Conservation (phyloP, 176 grass and related monocot species). For the Saccharum spontaneum region DNA sequence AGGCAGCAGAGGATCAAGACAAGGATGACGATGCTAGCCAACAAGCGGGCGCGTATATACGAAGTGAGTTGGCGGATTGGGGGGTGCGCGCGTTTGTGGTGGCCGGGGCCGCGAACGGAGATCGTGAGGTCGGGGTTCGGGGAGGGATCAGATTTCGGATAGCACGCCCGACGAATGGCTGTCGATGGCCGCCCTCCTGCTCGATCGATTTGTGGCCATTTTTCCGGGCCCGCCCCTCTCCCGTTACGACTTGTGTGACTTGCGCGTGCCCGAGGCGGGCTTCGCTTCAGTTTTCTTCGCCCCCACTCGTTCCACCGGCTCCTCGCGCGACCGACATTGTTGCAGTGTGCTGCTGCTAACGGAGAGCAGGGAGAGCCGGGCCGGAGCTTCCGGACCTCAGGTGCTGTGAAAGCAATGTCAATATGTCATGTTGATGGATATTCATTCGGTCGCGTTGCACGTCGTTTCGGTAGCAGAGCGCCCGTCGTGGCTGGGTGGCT, state of each 20-base stretch:
- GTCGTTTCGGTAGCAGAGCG: neutral
- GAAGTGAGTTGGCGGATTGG: constrained; percentile 17
- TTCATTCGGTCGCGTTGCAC: too few relatives aligned
- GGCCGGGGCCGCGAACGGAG: neutral
- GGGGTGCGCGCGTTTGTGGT: constrained; percentile 29
- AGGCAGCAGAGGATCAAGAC: neutral
- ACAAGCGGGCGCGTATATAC: constrained; percentile 38
- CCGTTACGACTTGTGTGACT: neutral
- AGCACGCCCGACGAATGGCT: constrained; percentile 50
- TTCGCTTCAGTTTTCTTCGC: too few relatives aligned
- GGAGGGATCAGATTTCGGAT: constrained; percentile 60
- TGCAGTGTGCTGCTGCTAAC: too few relatives aligned
- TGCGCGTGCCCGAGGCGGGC: neutral
- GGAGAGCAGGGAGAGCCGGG: too few relatives aligned
- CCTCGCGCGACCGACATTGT: too few relatives aligned
- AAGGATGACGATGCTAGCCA: constrained; percentile 20
- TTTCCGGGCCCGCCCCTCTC: neutral
- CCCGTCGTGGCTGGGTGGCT: too few relatives aligned
- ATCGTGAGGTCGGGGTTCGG: constrained; percentile 50
- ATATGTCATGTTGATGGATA: too few relatives aligned
- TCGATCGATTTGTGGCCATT: neutral
- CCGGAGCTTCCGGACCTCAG: too few relatives aligned
- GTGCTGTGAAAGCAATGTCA: too few relatives aligned
- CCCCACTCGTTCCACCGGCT: too few relatives aligned
- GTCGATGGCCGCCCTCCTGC: constrained; percentile 3